These are phyloP conservation scores for Carex cristatella DNA, from an alignment of 176 grass and related monocot genomes.

Conservation along the genomic window DNA sequence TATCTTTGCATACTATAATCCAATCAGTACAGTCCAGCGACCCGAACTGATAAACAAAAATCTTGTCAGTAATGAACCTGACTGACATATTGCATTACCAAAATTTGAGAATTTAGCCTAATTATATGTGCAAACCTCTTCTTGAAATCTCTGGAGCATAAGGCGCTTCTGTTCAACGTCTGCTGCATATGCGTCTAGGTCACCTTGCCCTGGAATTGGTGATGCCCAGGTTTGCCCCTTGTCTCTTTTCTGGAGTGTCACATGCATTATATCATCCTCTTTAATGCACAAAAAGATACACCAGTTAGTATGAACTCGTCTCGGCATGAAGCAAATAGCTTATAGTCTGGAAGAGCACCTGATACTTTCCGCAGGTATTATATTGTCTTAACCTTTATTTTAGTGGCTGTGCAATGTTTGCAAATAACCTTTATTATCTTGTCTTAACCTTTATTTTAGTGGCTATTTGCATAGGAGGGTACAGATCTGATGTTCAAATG, in stretches of 20 bases:
- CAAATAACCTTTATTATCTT: not conserved
- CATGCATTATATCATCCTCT: slow-evolving; percentile 90
- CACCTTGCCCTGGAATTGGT: slow-evolving; percentile 85
- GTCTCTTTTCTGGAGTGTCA: slow-evolving; percentile 95
- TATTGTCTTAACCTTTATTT: not conserved
- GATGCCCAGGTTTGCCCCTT: slow-evolving; percentile 88
- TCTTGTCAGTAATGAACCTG: not conserved
- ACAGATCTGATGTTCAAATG: not conserved
- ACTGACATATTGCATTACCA: not conserved
- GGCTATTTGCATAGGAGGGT: not conserved
- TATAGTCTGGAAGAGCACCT: not conserved
- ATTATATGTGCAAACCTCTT: slow-evolving; percentile 60
- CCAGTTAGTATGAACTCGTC: not conserved
- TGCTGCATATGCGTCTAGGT: slow-evolving; percentile 59
- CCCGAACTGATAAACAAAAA: not conserved
- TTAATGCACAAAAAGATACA: not conserved
- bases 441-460: not conserved
- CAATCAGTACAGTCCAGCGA: not conserved
- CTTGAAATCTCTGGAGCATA: slow-evolving; percentile 99
- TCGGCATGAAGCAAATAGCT: not conserved
- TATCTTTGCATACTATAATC: not conserved
- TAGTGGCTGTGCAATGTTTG: not conserved
- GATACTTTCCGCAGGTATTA: not conserved
- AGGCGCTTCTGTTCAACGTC: slow-evolving; percentile 95
- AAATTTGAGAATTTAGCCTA: not conserved